Evolutionary conservation across 2,329 filamentous ascomycete species (phyloP).

Genomic region (Byssochlamys sp.): DNA sequence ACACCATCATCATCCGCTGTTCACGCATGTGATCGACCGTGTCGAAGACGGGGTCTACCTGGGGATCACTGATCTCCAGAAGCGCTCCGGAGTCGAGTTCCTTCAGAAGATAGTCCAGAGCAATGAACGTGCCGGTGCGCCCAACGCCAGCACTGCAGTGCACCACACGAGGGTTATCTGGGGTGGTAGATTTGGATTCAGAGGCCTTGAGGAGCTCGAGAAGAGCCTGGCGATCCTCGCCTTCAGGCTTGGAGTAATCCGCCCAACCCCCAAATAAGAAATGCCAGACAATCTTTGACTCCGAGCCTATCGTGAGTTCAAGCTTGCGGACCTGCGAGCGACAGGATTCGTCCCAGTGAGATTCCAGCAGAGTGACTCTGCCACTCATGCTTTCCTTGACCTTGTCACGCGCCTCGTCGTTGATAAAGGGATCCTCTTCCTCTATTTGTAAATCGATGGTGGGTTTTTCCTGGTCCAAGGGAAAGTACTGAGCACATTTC

Average conservation of each 20-base stretch:
- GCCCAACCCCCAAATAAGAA: slow-evolving; percentile 81
- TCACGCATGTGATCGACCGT: slow-evolving; percentile 72
- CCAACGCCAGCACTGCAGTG: slow-evolving; percentile 90
- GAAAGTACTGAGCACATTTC: slow-evolving; percentile 88
- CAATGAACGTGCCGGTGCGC: slow-evolving; percentile 88
- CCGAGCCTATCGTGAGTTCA: slow-evolving; percentile 36
- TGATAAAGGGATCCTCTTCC: slow-evolving; percentile 30
- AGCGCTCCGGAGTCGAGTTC: slow-evolving; percentile 70
- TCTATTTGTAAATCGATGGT: slow-evolving; percentile 35
- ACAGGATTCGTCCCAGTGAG: slow-evolving; percentile 46
- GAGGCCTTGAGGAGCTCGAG: slow-evolving; percentile 43
- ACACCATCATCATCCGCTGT: slow-evolving; percentile 92
- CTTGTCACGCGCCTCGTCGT: slow-evolving; percentile 56
- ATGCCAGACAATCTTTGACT: slow-evolving; percentile 66
- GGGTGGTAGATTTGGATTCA: slow-evolving; percentile 31
- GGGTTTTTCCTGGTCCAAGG: slow-evolving; percentile 45
- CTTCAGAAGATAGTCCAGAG: slow-evolving; percentile 78
- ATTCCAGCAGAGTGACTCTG: slow-evolving; percentile 52
- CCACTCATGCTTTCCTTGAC: slow-evolving; percentile 56
- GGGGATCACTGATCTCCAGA: slow-evolving; percentile 36
- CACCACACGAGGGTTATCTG: slow-evolving; percentile 65
- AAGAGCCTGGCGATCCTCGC: slow-evolving; percentile 41
- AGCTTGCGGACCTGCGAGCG: slow-evolving; percentile 67
- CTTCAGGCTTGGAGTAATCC: slow-evolving; percentile 71
- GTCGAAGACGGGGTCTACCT: slow-evolving; percentile 61